Base-by-base conservation (phyloP, 2,329 filamentous ascomycete species). In the Alternaria ethzedia region DNA sequence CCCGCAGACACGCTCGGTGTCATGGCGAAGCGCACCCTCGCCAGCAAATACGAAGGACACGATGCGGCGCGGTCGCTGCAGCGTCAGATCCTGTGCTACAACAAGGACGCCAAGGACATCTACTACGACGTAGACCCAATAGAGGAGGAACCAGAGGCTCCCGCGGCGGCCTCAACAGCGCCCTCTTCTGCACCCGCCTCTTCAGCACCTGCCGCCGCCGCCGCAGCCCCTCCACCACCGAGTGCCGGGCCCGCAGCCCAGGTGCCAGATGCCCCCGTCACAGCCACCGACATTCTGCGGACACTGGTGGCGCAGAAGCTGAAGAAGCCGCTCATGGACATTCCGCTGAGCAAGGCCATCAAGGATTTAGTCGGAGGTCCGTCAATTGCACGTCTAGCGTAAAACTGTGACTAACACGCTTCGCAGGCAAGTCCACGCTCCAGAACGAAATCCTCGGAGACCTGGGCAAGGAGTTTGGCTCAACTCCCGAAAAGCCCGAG, bases 361-460 rank as follows among this genome's bases (percentile, higher is more conserved):
- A 99, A 99, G 81, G 96, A 99, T 82, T 86, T 99, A 74, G 96
- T 99, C 72, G 94, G 95, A 86, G 95, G 95, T 96, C 84, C 83
- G 92, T 84, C 58, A 62, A 65, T 62, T 47, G 59, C 59, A 44
- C 13, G 44, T 17, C 30, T 11, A 17, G n/a, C 10, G n/a, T 17
- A n/a, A 3, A 57, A 69, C 64, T 70, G 71, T 17, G 66, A 72
- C 64, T 64, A 58, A 66, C 50, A 20, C 5, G 26, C 2, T 10
- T 6, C 41, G 17, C 74, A 97, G 94, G 94, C 78, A 99, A 99
- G 86, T 98, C 96, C 4, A 99, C 96, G 8, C 89, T 99, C 23
- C 96, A 99, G 80, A 99, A 99, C 81, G 96, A 99, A 82, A 98
- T 99, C 70, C 89, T 99, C 28, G 96, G 96, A 83, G 96, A 99